Evolutionary conservation across 192 early-diverging fungal genomes (phyloP).

Genomic region (Backusella mclennaniae): DNA sequence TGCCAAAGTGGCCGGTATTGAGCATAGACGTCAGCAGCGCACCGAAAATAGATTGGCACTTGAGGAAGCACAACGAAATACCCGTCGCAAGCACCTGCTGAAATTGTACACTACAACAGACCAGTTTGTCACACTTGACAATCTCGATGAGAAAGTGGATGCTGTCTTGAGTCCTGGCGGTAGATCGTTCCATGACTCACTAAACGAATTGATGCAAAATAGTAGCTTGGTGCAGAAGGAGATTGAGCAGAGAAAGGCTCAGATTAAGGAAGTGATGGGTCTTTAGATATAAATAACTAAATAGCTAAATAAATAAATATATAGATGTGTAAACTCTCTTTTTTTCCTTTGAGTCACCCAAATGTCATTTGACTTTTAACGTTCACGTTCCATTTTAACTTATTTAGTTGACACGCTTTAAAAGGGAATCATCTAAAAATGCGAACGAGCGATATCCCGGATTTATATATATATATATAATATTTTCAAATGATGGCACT

Average conservation of each 20-base stretch:
- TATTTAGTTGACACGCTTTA: neutral
- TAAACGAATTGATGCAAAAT: slow-evolving; percentile 20
- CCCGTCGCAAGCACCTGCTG: slow-evolving; percentile 14
- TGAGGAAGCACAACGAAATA: neutral
- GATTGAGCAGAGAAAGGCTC: slow-evolving; percentile 20
- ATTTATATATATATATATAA: no score
- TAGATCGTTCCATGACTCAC: slow-evolving; percentile 13
- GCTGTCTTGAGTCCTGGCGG: slow-evolving; percentile 11
- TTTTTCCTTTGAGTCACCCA: neutral
- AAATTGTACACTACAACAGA: slow-evolving; percentile 28
- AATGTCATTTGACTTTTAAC: neutral
- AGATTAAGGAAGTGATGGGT: slow-evolving; percentile 28
- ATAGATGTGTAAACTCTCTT: neutral
- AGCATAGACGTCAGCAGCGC: slow-evolving; percentile 2
- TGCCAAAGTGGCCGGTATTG: neutral
- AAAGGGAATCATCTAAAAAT: neutral
- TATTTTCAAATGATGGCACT: no score
- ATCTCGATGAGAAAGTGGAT: slow-evolving; percentile 31
- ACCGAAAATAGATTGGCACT: slow-evolving; percentile 2
- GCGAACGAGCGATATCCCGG: neutral
- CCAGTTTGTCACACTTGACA: slow-evolving; percentile 30
- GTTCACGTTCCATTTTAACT: slow-evolving; percentile 4
- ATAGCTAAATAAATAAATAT: neutral
- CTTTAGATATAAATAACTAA: slow-evolving; percentile 5
- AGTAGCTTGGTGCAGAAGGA: slow-evolving; percentile 8